Base-by-base conservation (phyloP, 2,329 filamentous ascomycete species). In the Xylaria polymorpha region DNA sequence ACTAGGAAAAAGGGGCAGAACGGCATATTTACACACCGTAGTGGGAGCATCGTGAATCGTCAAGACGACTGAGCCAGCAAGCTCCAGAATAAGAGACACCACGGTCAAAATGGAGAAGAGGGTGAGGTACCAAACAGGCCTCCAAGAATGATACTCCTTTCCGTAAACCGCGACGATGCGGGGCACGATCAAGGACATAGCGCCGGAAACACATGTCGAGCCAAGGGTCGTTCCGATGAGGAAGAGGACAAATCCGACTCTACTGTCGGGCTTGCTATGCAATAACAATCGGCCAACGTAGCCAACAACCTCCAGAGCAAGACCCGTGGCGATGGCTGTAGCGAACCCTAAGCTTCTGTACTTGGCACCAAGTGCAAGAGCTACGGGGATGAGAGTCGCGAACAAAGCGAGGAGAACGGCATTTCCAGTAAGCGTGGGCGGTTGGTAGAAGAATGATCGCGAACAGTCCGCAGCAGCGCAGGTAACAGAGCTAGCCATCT, bases 151-250 rank as follows among this genome's bases (percentile, higher is more conserved):
- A 20, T 82, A 80, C 7, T 80, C 77, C 8, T 82, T 79, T 22
- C 85, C 85, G 67, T 86, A 86, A 4, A 86, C 73, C 8, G 79
- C 76, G 43, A 87, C 76, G 25, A 86, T 76, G 53, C 84, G 83
- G 2, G 85, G 85, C 20, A 86, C 74, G 8, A 83, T 73, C 25
- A 81, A 75, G 62, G 83, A 85, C 35, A 85, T 76, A 32, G 84
- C 81, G 12, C 79, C 77, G 12, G 80, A 81, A 69, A 86, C 80
- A 46, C 85, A 77, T 2, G 81, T 83, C 18, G 85, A 83, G 0
- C 84, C 85, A 43, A 85, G 74, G 22, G 83, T 76, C 1, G 84
- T 85, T 20, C 85, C 85, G 14, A 85, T 71, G 39, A 86, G 74
- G 65, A 79, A 85, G 4, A 87, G 71, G 12, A 80, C 76, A 69